Evolutionary conservation across 2,329 filamentous ascomycete species (phyloP), one percentile per base, ranked within the genome.

Genomic region (Coleophoma eucalyptorum): DNA sequence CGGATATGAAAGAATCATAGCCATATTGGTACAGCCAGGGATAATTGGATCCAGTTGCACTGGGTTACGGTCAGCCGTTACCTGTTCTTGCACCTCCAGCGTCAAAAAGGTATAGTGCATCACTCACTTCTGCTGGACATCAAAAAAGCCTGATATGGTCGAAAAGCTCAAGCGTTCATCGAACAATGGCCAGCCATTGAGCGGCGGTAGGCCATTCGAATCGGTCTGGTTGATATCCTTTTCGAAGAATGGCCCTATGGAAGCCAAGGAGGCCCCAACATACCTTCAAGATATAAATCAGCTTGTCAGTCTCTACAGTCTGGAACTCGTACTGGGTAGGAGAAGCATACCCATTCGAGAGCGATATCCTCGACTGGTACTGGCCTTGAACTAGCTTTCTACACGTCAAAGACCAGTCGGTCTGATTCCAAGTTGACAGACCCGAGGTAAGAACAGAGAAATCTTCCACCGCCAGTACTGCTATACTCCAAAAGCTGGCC

Each of bases 1-100:
- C 87, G 47, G 79, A 80, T 55, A 89, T 86, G 46, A 87, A 83
- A 58, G 80, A 86, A 60, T 90, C 86, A 51, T 80, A 79, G 6
- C 85, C 85, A 66, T 87, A 86, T 57, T 89, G 80, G 50, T 80
- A 75, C 41, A 90, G 65, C 84, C 86, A 89, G 0, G 75, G 75
- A 57, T 85, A 88, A 58, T 89, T 89, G 6, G 78, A 78, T 1
- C 77, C 75, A 42, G 80, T 82, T 0, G 77, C 80, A 31, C 42
- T 44, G 12, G 16, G 35, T 38, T 26, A 8, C 26, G 26, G 26
- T 26, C 26, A 26, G 26, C 26, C 26, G 26, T 26, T 5, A 3
- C 26, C 26, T 5, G 4, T 8, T 26, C 26, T 26, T 26, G 26
- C 26, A 26, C 26, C 26, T 26, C 26, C 26, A 26, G 26, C 26